These are phyloP conservation scores for Neoscytalidium dimidiatum DNA, from an alignment of 2,329 filamentous ascomycete species.

Conservation along the genomic window DNA sequence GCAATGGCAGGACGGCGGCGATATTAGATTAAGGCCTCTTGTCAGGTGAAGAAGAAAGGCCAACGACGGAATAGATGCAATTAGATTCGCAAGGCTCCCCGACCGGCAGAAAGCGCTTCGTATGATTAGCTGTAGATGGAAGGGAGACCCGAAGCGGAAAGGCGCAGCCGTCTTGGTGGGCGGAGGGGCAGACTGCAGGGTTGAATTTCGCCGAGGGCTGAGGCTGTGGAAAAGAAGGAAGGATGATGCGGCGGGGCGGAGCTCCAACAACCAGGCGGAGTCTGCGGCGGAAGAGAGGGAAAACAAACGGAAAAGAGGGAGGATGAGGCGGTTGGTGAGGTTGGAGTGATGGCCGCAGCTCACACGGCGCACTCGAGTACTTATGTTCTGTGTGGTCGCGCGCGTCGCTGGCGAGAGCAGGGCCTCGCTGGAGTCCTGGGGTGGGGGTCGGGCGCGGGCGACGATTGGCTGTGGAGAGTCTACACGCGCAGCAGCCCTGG, in stretches of 20 bases:
- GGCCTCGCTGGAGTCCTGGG: background rate
- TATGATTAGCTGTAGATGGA: conserved; percentile 13
- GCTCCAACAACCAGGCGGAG: conserved; percentile 21
- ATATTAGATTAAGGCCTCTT: conserved; percentile 18
- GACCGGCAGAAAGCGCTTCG: conserved; percentile 19
- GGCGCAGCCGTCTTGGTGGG: conserved; percentile 3
- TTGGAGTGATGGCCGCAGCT: background rate
- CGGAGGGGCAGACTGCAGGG: background rate
- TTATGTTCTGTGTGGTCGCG: conserved; percentile 14
- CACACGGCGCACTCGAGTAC: conserved; percentile 2
- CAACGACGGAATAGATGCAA: conserved; percentile 15
- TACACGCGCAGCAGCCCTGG: conserved; percentile 11
- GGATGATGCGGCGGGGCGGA: conserved; percentile 17
- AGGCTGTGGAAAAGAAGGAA: conserved; percentile 17
- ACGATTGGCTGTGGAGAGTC: conserved; percentile 1
- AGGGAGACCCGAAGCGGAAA: conserved; percentile 7
- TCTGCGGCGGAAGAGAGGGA: conserved; percentile 6
- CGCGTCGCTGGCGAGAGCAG: background rate
- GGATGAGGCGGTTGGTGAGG: background rate
- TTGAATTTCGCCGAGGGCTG: conserved; percentile 10
- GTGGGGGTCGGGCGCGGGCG: background rate
- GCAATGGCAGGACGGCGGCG: background rate
- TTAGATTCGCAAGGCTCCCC: conserved; percentile 17
- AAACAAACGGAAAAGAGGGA: conserved; percentile 2
- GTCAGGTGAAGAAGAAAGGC: conserved; percentile 3